Percentiles rank a stretch among this genome's conserved stretches.
Conservation (phyloP, 2,329 filamentous ascomycete genomes). For the Zarea fungicola region DNA sequence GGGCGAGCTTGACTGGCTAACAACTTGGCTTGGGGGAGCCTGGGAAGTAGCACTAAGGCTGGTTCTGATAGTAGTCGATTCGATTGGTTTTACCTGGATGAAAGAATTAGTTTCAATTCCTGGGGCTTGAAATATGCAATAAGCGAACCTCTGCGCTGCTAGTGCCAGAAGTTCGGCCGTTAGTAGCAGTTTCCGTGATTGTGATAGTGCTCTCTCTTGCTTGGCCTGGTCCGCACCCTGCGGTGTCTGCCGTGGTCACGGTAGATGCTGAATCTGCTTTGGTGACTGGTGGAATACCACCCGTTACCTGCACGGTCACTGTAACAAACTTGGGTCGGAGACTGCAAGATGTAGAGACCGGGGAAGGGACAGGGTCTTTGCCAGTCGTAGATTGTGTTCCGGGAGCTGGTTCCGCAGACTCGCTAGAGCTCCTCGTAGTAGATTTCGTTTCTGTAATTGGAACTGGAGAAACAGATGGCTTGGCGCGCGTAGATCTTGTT, state of each 20-base stretch:
- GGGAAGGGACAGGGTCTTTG: neutral
- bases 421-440: no score
- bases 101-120: no score
- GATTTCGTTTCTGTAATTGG: no score
- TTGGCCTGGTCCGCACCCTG: neutral
- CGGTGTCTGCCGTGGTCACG: neutral
- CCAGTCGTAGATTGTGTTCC: neutral
- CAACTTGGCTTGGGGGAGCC: neutral
- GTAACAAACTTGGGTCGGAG: slow-evolving; percentile 3
- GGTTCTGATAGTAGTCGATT: neutral
- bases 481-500: neutral
- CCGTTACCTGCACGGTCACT: neutral
- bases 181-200: neutral
- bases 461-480: neutral
- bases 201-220: neutral
- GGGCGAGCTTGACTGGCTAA: neutral
- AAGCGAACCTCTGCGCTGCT: neutral
- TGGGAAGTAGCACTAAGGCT: neutral
- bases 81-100: neutral
- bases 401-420: neutral
- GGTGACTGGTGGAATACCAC: neutral
- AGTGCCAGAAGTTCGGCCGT: no score
- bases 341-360: neutral
- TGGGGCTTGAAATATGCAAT: no score
- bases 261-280: neutral